Percentiles rank a stretch among this genome's conserved stretches.
Evolutionary conservation across 495 filamentous ascomycete species (phyloP).

Genomic region (Annulohypoxylon moriforme): DNA sequence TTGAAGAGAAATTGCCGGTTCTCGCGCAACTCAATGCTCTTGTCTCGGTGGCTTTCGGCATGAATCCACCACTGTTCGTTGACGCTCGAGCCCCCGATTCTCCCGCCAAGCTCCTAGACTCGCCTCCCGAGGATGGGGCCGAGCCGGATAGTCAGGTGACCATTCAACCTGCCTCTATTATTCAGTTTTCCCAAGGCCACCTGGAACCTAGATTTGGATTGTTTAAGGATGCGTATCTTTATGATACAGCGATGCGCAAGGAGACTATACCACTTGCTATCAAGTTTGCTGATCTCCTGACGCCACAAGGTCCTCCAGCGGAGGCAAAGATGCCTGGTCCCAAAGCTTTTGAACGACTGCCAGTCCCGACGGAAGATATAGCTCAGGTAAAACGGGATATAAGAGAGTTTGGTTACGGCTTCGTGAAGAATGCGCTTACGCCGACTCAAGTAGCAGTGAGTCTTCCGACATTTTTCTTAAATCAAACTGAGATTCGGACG

Average conservation of each 20-base stretch:
- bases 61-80: neutral
- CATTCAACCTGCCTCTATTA: neutral
- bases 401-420: conserved; percentile 8
- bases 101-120: conserved; percentile 6
- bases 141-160: conserved; percentile 5
- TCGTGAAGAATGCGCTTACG: conserved; percentile 23
- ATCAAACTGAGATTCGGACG: neutral
- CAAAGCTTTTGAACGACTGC: neutral
- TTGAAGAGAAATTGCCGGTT: neutral
- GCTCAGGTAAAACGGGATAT: conserved; percentile 15
- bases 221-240: conserved; percentile 15
- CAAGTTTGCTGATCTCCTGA: conserved; percentile 21
- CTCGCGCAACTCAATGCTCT: neutral
- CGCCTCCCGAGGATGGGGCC: neutral
- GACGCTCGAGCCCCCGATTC: conserved; percentile 4
- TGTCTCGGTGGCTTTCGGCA: conserved; percentile 5
- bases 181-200: conserved; percentile 5
- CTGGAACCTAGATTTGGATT: conserved; percentile 8
- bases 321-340: neutral
- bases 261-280: conserved; percentile 11
- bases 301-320: conserved; percentile 1
- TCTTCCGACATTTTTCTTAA: neutral
- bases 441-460: conserved; percentile 12
- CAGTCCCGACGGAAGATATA: conserved; percentile 14
- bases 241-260: conserved; percentile 5